Evolutionary conservation across 441 rosid species (phyloP).

Genomic region (Eruca vesicaria): DNA sequence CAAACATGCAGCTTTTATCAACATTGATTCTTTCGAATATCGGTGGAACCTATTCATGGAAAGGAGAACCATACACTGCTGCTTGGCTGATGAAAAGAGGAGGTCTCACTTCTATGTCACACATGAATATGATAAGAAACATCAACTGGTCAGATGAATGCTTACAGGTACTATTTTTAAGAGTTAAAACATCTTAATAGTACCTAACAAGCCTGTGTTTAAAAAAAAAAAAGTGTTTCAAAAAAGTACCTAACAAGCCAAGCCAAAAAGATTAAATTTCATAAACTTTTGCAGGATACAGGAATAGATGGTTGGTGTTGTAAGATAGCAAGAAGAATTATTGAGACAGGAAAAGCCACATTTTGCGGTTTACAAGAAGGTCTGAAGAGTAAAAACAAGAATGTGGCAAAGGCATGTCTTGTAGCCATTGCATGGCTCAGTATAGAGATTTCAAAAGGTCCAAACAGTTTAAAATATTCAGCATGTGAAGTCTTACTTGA

Average conservation of each 20-base stretch:
- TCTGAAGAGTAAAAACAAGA: constrained; percentile 63
- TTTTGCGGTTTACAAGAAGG: constrained; percentile 62
- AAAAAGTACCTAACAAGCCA: no score
- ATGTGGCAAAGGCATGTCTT: constrained; percentile 62
- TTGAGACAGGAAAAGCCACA: constrained; percentile 53
- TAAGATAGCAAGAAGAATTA: constrained; percentile 62
- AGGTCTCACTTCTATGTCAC: constrained; percentile 58
- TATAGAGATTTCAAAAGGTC: constrained; percentile 65
- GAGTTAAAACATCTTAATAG: not conserved
- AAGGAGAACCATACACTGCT: constrained; percentile 81
- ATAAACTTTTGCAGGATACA: constrained; percentile 50
- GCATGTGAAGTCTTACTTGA: constrained; percentile 72
- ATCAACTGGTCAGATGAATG: constrained; percentile 74
- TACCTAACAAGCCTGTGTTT: no score
- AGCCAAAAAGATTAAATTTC: constrained; percentile 6
- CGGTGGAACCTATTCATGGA: constrained; percentile 91
- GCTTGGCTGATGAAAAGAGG: constrained; percentile 90
- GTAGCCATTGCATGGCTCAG: constrained; percentile 76
- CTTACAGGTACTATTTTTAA: constrained; percentile 51
- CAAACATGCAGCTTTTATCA: constrained; percentile 51
- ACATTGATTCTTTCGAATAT: constrained; percentile 70
- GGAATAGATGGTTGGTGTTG: constrained; percentile 73
- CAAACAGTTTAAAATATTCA: constrained; percentile 49
- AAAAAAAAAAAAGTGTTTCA: no score
- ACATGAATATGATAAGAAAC: constrained; percentile 75